Evolutionary conservation across 2,329 filamentous ascomycete genomes (phyloP).

Genomic region (Drechslerella dactyloides): DNA sequence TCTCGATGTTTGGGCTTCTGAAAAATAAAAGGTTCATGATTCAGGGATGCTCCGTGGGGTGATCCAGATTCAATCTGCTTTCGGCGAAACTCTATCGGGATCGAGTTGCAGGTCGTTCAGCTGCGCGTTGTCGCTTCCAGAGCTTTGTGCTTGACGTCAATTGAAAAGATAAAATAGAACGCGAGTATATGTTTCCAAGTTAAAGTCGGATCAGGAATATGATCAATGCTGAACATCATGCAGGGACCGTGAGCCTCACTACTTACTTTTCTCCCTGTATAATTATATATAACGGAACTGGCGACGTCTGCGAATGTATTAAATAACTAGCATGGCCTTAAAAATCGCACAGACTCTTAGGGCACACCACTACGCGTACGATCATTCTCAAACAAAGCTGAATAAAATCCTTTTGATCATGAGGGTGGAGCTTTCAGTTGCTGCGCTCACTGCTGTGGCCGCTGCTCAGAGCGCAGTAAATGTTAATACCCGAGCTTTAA

Average conservation of each 20-base stretch:
- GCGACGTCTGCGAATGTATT: too few species aligned
- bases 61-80: constrained; percentile 11
- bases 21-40: too few species aligned
- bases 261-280: constrained; percentile 8
- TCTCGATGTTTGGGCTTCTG: too few species aligned
- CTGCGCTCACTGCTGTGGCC: constrained; percentile 8
- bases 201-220: constrained; percentile 32
- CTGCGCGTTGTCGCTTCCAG: constrained; percentile 12
- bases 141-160: too few species aligned
- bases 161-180: too few species aligned
- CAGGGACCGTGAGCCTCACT: constrained; percentile 5
- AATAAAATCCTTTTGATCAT: too few species aligned
- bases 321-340: too few species aligned
- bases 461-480: not conserved
- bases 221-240: constrained; percentile 8
- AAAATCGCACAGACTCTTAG: too few species aligned
- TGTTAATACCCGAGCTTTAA: constrained; percentile 26
- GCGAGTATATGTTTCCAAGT: too few species aligned
- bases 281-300: not conserved
- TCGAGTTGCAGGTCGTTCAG: not conserved
- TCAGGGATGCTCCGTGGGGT: too few species aligned
- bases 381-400: too few species aligned
- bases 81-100: constrained; percentile 21
- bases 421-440: constrained; percentile 6
- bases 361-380: too few species aligned